Base-by-base conservation (phyloP, 164 flowering plant species). In the Magnolia kwangsiensis region DNA sequence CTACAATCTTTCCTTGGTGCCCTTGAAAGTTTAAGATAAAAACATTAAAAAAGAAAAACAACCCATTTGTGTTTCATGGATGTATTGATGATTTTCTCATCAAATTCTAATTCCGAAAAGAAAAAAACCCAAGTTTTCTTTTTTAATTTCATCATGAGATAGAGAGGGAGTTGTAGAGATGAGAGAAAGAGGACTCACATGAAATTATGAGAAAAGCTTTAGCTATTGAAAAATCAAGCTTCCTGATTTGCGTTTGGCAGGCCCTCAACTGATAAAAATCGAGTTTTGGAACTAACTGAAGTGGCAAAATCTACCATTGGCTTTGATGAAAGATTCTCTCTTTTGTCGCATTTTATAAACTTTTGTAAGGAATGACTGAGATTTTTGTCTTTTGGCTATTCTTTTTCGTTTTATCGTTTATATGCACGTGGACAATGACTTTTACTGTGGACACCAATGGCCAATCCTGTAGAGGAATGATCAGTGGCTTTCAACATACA, bases 291-390 rank as follows among this genome's bases (percentile, higher is more conserved):
- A 37, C 18, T 45, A 10, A 1, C 29, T 27, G 49, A 27, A 37
- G n/a, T 13, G 8, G 7, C 9, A 37, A n/a, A 8, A 29, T 18
- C 71, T 69, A n/a, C 18, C 71, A 29, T 2, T 69, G n/a, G 50
- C 50, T 50, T 16, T 14, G 18, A 23, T 5, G 74, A 72, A 58
- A 72, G 63, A 72, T 72, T 51, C 74, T 72, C 74, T 72, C 45
- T 72, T 72, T 51, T 21, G 74, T 72, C 64, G 65, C 74, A 72
- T 29, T 72, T 72, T 72, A 72, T 72, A 72, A 72, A 72, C 74
- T 59, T 55, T 23, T 37, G 71, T 6, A 14, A 37, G 51, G 74
- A 72, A 59, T 45, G 13, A 72, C 45, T 23, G 16, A 18, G n/a
- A 11, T 51, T 58, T 72, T 27, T 58, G 74, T 24, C 8, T 23